Evolutionary conservation across 768 basidiomycete genomes (phyloP).

Genomic region (Tricholoma saponaceum): DNA sequence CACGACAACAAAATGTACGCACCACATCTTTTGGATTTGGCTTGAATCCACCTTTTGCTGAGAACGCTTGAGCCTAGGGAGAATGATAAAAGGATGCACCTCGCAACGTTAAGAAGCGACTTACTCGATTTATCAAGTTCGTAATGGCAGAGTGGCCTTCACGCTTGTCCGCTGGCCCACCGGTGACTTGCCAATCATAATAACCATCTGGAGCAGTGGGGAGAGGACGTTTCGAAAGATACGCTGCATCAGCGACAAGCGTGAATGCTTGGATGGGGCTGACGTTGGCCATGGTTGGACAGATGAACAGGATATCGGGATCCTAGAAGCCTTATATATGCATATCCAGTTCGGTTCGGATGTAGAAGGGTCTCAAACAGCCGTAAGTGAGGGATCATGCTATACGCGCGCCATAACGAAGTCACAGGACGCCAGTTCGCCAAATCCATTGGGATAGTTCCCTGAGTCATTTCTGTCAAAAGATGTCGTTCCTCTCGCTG

Average conservation of each 20-base stretch:
- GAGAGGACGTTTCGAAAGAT: constrained; percentile 31
- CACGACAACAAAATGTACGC: neutral
- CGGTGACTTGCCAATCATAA: constrained; percentile 38
- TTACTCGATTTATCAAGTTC: constrained; percentile 25
- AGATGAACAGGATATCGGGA: neutral
- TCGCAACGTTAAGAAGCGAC: neutral
- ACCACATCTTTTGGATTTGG: constrained; percentile 21
- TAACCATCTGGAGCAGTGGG: constrained; percentile 40
- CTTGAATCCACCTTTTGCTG: constrained; percentile 18
- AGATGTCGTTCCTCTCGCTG: too few species aligned
- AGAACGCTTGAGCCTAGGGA: constrained; percentile 16
- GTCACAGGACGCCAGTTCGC: too few species aligned
- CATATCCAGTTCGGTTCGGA: too few species aligned
- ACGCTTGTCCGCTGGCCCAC: constrained; percentile 20
- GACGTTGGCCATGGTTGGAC: constrained; percentile 12
- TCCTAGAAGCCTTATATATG: neutral
- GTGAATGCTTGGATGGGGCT: constrained; percentile 21
- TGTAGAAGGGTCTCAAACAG: too few species aligned
- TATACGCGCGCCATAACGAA: too few species aligned
- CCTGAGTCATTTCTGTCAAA: too few species aligned
- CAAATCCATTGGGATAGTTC: too few species aligned
- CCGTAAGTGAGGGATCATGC: too few species aligned
- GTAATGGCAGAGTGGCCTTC: constrained; percentile 32
- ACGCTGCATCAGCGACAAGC: constrained; percentile 27
- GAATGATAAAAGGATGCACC: neutral